These are phyloP conservation scores for Fraxinus dipetala DNA, from an alignment of 305 asterid species.

Conservation along the genomic window DNA sequence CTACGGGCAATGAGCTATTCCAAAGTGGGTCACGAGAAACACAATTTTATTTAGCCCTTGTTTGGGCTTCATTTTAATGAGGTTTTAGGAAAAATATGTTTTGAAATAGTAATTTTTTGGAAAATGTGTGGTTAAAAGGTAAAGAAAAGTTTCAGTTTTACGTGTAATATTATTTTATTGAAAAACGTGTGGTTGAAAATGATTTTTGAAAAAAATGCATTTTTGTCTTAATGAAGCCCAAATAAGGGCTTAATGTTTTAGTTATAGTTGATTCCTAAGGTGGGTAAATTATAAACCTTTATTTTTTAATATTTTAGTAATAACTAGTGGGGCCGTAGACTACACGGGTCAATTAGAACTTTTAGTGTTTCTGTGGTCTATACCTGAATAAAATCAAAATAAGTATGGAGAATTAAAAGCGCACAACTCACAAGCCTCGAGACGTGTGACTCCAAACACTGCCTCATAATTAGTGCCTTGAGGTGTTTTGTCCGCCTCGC, in stretches of 20 bases:
- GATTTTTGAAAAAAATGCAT: neutral
- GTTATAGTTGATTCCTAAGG: neutral
- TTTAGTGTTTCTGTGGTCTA: neutral
- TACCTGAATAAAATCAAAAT: neutral
- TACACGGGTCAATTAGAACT: neutral
- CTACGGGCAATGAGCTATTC: neutral
- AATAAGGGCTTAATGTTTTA: neutral
- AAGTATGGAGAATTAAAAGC: neutral
- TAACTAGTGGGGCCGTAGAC: neutral
- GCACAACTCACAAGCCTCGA: neutral
- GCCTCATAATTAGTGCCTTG: neutral
- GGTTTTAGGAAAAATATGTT: neutral
- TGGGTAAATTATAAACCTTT: neutral
- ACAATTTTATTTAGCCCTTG: neutral
- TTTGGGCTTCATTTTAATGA: neutral
- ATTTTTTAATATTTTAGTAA: neutral
- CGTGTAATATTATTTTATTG: neutral
- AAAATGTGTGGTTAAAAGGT: neutral
- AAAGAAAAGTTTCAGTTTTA: neutral
- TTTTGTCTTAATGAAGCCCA: too few species aligned
- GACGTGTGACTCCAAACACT: neutral
- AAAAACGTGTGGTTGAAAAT: neutral
- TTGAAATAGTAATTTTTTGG: neutral
- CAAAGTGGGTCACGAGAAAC: neutral
- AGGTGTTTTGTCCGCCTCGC: neutral